Evolutionary conservation across 805 yeast species (phyloP), one percentile per base, ranked within the genome.

Genomic region (Yarrowia osloensis): DNA sequence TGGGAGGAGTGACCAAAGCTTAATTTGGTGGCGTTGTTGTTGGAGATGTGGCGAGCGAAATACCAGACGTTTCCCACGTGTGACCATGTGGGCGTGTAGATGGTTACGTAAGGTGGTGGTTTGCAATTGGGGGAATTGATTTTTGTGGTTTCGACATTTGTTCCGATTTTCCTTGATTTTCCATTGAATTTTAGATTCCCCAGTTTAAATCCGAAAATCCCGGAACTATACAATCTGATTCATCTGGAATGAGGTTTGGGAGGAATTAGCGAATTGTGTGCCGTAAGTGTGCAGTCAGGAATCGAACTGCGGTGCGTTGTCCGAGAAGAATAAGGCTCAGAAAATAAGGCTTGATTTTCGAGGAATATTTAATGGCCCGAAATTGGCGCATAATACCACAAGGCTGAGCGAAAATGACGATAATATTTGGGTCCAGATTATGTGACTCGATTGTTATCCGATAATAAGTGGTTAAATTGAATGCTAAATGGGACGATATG

Each of bases 241-340:
- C n/a, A 15, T 6, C 33, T 26, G 50, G 50, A 46, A 46, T 46
- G 50, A 46, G 50, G 50, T 46, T 46, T 46, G 52, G 52, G 52
- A 22, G n/a, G 47, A 42, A 42, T 46, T 26, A n/a, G n/a, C n/a
- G n/a, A n/a, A n/a, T n/a, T n/a, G n/a, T n/a, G n/a, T n/a, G n/a
- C n/a, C n/a, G n/a, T n/a, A n/a, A n/a, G n/a, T n/a, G n/a, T n/a
- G 21, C 42, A 37, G 13, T 15, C 15, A 15, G 15, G 54, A 29
- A n/a, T 28, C 17, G 35, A 47, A 47, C 33, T 12, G 31, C n/a
- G 26, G 5, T 2, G 40, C 13, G 44, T n/a, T n/a, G n/a, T n/a
- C n/a, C n/a, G 22, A 8, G 29, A 28, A 28, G 2, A 28, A 28
- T 28, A 28, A 28, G n/a, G n/a, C n/a, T n/a, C n/a, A n/a, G n/a